These are phyloP conservation scores for Coleophoma eucalyptorum DNA, from an alignment of 2,329 filamentous ascomycete genomes.

Conservation along the genomic window DNA sequence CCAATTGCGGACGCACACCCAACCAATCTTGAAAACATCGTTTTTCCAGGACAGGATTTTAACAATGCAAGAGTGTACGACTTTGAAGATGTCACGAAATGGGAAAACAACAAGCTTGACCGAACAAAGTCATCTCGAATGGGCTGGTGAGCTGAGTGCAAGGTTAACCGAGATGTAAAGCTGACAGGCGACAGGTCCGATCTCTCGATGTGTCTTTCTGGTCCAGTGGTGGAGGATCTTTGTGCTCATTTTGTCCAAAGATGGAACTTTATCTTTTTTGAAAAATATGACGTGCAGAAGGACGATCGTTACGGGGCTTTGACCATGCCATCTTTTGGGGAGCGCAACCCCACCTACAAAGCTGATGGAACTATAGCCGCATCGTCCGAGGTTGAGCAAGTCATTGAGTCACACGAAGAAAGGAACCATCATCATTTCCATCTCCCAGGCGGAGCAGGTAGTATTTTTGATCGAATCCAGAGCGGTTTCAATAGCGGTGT, in stretches of 20 bases:
- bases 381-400: constrained; percentile 3
- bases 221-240: constrained; percentile 72
- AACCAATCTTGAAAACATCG: constrained; percentile 66
- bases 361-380: neutral
- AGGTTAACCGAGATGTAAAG: neutral
- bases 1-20: constrained; percentile 75
- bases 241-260: constrained; percentile 76
- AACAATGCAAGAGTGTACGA: constrained; percentile 86
- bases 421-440: constrained; percentile 5
- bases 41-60: constrained; percentile 90
- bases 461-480: constrained; percentile 11
- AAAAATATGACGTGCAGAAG: constrained; percentile 64
- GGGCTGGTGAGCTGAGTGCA: constrained; percentile 60
- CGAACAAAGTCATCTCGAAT: constrained; percentile 76
- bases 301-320: constrained; percentile 40
- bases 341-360: neutral
- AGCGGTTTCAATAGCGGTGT: constrained; percentile 2
- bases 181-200: constrained; percentile 48
- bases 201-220: constrained; percentile 71
- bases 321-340: constrained; percentile 3
- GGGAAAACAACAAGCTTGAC: constrained; percentile 83
- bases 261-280: constrained; percentile 87
- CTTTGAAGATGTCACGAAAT: constrained; percentile 71
- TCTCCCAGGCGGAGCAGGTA: constrained; percentile 8
- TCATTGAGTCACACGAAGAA: neutral